Base-by-base conservation (phyloP, 768 basidiomycete species). In the Leucogyrophana mollusca region DNA sequence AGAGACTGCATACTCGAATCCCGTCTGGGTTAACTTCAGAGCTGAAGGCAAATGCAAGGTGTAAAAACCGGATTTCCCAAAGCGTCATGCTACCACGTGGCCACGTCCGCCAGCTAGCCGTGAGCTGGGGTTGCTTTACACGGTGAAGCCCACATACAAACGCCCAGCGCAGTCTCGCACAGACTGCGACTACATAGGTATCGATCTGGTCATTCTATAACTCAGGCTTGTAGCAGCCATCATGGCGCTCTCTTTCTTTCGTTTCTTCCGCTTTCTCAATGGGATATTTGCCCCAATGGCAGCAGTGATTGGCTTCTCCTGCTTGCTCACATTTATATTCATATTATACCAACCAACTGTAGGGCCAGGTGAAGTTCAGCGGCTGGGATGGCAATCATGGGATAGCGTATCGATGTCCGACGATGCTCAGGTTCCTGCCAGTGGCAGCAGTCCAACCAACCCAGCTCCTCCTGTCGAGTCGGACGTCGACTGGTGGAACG, bases 361-460 rank as follows among this genome's bases (percentile, higher is more conserved):
- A 2, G 88, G 88, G 3, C 88, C 88, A 14, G 88, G 88, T 1
- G 62, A 75, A 11, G 61, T 75, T 11, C 88, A 91, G 57, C 76
- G 79, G 36, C 70, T 96, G 16, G 91, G 91, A 22, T 94, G 92
- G 92, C 92, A 94, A 57, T 76, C 86, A 6, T 95, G 90, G 90
- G 92, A 89, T 35, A 58, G 77, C 3, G 73, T 93, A 0, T 62
- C 67, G 2, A 61, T 74, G 20, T 13, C n/a, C 2, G 33, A 47
- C 40, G 43, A 40, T 3, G 20, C 30, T 23, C 53, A 22, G 17
- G 17, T 27, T 2, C 44, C 14, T 10, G 44, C 23, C 36, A 30
- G 17, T 21, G 22, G 49, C 49, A 36, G 42, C 49, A 10, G 52
- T n/a, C n/a, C n/a, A n/a, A n/a, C n/a, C 35, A 37, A 37, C 13